A percentile compares a stretch with the other conserved stretches of the same genome.
Evolutionary conservation across 768 basidiomycete genomes (phyloP).

Genomic region (Tricholoma furcatifolium): DNA sequence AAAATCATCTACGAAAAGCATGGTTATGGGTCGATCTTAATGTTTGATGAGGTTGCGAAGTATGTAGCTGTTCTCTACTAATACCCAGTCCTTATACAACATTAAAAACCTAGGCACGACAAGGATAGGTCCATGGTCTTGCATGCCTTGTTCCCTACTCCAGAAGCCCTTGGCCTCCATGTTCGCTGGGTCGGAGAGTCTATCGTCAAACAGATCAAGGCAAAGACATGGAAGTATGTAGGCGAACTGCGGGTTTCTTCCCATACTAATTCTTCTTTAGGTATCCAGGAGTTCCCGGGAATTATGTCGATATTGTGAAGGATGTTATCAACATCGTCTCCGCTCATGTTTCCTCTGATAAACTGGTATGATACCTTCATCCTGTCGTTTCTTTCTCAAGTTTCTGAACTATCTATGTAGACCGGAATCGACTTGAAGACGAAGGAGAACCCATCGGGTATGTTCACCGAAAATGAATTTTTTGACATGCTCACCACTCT

Average conservation of each 20-base stretch:
- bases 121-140: constrained; percentile 25
- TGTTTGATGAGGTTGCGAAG: constrained; percentile 34
- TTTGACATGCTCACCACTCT: constrained; percentile 41
- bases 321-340: constrained; percentile 46
- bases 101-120: constrained; percentile 24
- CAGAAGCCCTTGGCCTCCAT: constrained; percentile 16
- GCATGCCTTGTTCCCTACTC: constrained; percentile 34
- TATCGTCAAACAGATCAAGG: constrained; percentile 26
- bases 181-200: constrained; percentile 27
- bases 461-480: constrained; percentile 46
- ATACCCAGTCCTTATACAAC: not conserved
- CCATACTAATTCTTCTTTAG: constrained; percentile 3
- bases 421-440: constrained; percentile 48
- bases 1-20: constrained; percentile 35
- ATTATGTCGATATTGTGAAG: constrained; percentile 45
- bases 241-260: not conserved
- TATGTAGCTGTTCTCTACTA: constrained; percentile 12
- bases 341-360: constrained; percentile 39
- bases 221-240: constrained; percentile 26
- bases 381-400: not conserved
- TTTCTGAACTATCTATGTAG: constrained; percentile 18
- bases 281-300: constrained; percentile 31
- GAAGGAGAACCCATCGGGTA: constrained; percentile 37
- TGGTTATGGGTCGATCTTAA: constrained; percentile 40
- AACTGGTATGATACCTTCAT: constrained; percentile 26